Base-by-base conservation (phyloP, 257 asterid genomes). In the Primulina huaijiensis region DNA sequence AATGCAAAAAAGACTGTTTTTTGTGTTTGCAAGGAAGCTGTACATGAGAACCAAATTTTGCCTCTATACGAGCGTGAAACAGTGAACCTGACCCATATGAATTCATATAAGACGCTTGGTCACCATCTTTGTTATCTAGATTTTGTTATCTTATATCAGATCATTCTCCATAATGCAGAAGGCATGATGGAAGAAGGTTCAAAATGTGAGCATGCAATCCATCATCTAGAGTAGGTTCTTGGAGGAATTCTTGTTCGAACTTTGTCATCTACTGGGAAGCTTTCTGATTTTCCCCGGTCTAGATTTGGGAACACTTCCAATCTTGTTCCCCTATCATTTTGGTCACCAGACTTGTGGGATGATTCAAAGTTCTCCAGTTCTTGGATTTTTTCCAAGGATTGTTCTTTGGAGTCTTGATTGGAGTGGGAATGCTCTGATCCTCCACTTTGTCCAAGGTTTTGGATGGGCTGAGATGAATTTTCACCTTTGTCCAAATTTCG, bases 211-310 rank as follows among this genome's bases (percentile, higher is more conserved):
- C 71, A 59, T 63, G 66, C 65, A 27, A 27, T 27, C 30, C 30
- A 59, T 27, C 81, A 92, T 82, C 97, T 89, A 40, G 92, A 82
- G 66, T 73, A 67, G 72, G 90, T 86, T 69, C 88, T 78, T 3
- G 94, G 82, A 76, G 92, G 72, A 73, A 27, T 72, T 64, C 68
- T 77, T 38, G 87, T 70, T 59, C 68, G 80, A 64, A 69, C 83
- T 80, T 85, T 85, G 11, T 88, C 92, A 43, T 43, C 78, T 4
- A 72, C 61, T 6, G 88, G 87, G 67, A 81, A 79, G 87, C 88
- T 82, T 60, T 84, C 93, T 50, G 95, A 82, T 69, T 77, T 86
- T 61, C 88, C 92, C 71, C 85, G 74, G 43, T 90, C 95, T 29
- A 82, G 78, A 72, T 79, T 81, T 19, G 85, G 80, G 60, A 76